Evolutionary conservation across 257 asterid genomes (phyloP), one percentile per base, ranked within the genome.

Genomic region (Gentiana dahurica): DNA sequence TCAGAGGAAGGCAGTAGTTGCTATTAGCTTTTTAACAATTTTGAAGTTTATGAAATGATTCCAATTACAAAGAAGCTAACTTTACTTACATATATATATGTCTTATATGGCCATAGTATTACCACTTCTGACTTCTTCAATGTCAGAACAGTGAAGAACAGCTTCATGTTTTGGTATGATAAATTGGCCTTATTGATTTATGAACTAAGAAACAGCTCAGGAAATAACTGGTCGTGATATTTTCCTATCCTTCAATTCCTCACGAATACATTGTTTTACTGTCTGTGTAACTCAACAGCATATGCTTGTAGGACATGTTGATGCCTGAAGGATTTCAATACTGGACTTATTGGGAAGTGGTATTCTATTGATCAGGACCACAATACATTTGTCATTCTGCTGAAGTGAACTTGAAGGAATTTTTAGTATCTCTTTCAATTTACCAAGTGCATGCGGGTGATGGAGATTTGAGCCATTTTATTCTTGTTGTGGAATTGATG

Each of bases 401-500:
- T 35, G 60, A 58, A 62, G 43, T 49, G n/a, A 15, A 15, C 6
- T 55, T 57, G 58, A 5, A 48, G 59, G 32, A 13, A 49, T 35
- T 33, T 46, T 60, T 32, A 34, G 8, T 49, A 62, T 49, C 51
- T 62, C 11, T 2, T 32, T 12, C 37, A 46, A 12, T 53, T 61
- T 5, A 10, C 36, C 24, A 45, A 52, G 60, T 1, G 45, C 36
- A 45, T 43, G 43, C 32, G 44, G 54, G 35, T 4, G 34, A 44
- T 13, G 3, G 51, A 53, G 55, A 47, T 46, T 15, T 36, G 6
- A 48, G 54, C 61, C 34, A 36, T 47, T 53, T 15, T 47, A 34
- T 64, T 76, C 69, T 68, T 70, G 85, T 66, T 60, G 66, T 70
- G 71, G 65, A 36, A 53, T 73, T 51, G 61, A 58, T 59, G 55